Evolutionary conservation across 805 yeast species (phyloP).

Genomic region (Ogataea ramenticola): DNA sequence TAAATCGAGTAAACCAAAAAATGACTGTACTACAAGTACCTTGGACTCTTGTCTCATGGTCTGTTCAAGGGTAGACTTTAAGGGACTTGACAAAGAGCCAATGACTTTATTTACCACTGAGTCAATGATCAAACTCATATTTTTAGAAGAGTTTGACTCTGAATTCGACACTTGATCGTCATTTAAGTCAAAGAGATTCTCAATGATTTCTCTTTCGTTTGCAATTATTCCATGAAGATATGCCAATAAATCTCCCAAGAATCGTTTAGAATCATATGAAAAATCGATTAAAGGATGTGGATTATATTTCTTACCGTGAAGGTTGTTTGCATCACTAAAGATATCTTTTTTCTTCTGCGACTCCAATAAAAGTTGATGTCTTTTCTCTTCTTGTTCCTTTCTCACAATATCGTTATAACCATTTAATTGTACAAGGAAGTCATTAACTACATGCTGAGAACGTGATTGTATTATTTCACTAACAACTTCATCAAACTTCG

Average conservation of each 20-base stretch:
- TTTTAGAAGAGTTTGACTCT: constrained; percentile 2
- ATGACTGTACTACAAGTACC: constrained; percentile 45
- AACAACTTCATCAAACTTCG: constrained; percentile 52
- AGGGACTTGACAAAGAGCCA: constrained; percentile 48
- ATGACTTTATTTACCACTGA: constrained; percentile 43
- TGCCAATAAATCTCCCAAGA: constrained; percentile 82
- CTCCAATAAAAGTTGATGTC: background rate
- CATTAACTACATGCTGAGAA: constrained; percentile 55
- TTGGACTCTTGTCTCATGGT: constrained; percentile 58
- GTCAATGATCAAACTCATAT: constrained; percentile 13
- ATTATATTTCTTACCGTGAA: constrained; percentile 7
- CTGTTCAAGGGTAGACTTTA: constrained; percentile 60
- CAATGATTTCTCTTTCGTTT: constrained; percentile 75
- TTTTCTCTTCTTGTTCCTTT: constrained; percentile 5
- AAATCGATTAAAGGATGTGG: constrained; percentile 50
- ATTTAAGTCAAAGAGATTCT: constrained; percentile 46
- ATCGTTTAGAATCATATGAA: constrained; percentile 76
- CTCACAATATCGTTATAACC: constrained; percentile 21
- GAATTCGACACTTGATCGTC: constrained; percentile 13
- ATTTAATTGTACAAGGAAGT: constrained; percentile 53
- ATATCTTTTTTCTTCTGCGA: constrained; percentile 8
- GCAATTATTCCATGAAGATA: constrained; percentile 81
- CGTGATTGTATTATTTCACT: constrained; percentile 62
- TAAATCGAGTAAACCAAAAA: constrained; percentile 56
- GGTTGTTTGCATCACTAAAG: constrained; percentile 2